A percentile compares a stretch with the other conserved stretches of the same genome.
Evolutionary conservation across 1,284 basidiomycete species (phyloP).

Genomic region (Anthracocystis walkeri): DNA sequence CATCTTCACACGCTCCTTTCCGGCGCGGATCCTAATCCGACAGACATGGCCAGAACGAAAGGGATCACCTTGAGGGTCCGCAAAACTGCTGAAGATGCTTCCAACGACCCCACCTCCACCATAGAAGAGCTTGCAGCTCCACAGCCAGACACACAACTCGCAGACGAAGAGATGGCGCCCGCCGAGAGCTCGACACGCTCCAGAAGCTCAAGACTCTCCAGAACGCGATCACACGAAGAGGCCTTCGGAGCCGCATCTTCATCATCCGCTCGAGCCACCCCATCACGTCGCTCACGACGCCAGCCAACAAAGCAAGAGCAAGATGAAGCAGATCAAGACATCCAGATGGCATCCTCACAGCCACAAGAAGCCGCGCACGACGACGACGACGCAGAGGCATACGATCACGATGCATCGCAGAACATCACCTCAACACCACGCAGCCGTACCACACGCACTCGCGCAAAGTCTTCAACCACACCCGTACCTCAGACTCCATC

Average conservation of each 20-base stretch:
- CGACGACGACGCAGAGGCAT: conserved; percentile 13
- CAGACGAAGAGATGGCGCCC: conserved; percentile 32
- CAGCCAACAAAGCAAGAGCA: conserved; percentile 32
- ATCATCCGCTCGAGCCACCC: conserved; percentile 19
- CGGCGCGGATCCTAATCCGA: background rate
- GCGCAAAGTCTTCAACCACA: conserved; percentile 29
- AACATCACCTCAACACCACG: conserved; percentile 19
- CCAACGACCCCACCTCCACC: background rate
- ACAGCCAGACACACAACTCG: background rate
- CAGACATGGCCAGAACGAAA: conserved; percentile 42
- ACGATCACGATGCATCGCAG: conserved; percentile 13
- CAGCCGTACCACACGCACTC: conserved; percentile 28
- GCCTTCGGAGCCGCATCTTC: conserved; percentile 22
- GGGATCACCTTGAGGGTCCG: conserved; percentile 48
- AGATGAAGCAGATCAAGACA: conserved; percentile 21
- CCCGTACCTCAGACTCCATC: conserved; percentile 33
- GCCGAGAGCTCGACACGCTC: conserved; percentile 26
- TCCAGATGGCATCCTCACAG: conserved; percentile 17
- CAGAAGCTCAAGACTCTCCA: conserved; percentile 25
- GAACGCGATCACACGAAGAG: conserved; percentile 35
- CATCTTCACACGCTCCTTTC: background rate
- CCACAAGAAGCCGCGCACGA: conserved; percentile 14
- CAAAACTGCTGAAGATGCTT: conserved; percentile 24
- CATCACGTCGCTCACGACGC: conserved; percentile 40
- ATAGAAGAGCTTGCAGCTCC: conserved; percentile 1